A percentile compares a stretch with the other conserved stretches of the same genome.
These are phyloP conservation scores for Fusarium sp. DNA, from an alignment of 2,329 filamentous ascomycete species.

Conservation along the genomic window DNA sequence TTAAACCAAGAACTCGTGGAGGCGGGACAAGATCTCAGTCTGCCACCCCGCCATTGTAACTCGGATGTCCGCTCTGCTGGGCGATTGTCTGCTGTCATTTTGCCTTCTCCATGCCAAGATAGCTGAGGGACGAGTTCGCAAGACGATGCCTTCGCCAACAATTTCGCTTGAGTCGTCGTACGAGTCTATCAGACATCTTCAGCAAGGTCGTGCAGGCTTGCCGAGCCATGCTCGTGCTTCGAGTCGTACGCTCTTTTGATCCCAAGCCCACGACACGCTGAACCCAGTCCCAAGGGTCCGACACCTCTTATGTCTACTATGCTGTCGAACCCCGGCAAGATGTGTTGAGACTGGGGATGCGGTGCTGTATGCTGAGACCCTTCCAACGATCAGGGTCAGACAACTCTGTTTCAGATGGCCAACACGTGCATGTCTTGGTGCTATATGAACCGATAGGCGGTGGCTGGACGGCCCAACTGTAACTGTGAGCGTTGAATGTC, in stretches of 20 bases:
- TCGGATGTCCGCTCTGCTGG: conserved; percentile 10
- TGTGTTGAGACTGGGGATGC: conserved; percentile 14
- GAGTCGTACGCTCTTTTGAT: conserved; percentile 17
- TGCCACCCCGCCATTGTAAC: conserved; percentile 27
- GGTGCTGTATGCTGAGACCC: conserved; percentile 22
- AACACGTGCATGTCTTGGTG: conserved; percentile 37
- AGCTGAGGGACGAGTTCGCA: conserved; percentile 13
- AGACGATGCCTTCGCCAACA: conserved; percentile 31
- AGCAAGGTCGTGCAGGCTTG: conserved; percentile 31
- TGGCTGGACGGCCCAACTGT: conserved; percentile 3
- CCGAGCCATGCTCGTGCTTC: conserved; percentile 27
- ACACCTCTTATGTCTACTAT: conserved; percentile 3
- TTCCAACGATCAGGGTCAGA: conserved; percentile 25
- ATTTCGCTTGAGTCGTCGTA: conserved; percentile 43
- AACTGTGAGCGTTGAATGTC: conserved; percentile 13
- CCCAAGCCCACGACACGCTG: conserved; percentile 15
- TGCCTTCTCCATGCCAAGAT: conserved; percentile 4
- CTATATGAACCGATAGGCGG: neutral
- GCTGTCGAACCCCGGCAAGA: conserved; percentile 12
- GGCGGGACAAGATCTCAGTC: conserved; percentile 23
- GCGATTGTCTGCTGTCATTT: conserved; percentile 4
- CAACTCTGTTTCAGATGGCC: conserved; percentile 21
- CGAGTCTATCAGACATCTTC: conserved; percentile 35
- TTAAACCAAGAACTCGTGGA: conserved; percentile 37
- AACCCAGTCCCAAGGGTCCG: conserved; percentile 9